Percentiles rank a stretch among this genome's conserved stretches.
Conservation (phyloP, 257 asterid species). For the Fraxinus excelsior region DNA sequence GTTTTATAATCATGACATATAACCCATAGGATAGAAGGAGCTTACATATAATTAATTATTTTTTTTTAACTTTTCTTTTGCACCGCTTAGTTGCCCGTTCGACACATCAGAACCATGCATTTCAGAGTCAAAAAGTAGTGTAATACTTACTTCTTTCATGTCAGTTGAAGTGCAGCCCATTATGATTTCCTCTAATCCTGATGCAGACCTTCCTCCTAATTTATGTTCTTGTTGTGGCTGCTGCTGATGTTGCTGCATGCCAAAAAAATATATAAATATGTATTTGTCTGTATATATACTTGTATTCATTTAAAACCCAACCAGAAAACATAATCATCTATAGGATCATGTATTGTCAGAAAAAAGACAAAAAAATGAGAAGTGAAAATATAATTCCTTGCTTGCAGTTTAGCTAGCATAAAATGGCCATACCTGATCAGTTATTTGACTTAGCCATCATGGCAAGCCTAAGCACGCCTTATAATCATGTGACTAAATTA, state of each 20-base stretch:
- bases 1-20: neutral
- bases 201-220: constrained; percentile 76
- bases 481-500: constrained; percentile 7
- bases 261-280: neutral
- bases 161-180: constrained; percentile 93
- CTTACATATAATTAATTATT: constrained; percentile 8
- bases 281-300: neutral
- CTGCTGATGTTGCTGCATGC: constrained; percentile 29
- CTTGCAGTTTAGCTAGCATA: constrained; percentile 30
- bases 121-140: constrained; percentile 30
- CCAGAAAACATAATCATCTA: constrained; percentile 52
- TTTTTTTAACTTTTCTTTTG: neutral
- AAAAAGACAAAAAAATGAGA: constrained; percentile 32
- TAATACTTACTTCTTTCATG: constrained; percentile 66
- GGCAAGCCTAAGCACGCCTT: neutral
- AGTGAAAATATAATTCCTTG: constrained; percentile 41
- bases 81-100: constrained; percentile 15
- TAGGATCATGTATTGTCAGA: constrained; percentile 79
- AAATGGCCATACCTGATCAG: neutral
- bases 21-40: neutral
- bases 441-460: neutral
- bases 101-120: constrained; percentile 33
- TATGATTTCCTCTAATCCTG: constrained; percentile 94
- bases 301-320: constrained; percentile 25
- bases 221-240: constrained; percentile 48